Evolutionary conservation across 2,329 filamentous ascomycete species (phyloP).

Genomic region (Ophidiomyces ophidiicola): DNA sequence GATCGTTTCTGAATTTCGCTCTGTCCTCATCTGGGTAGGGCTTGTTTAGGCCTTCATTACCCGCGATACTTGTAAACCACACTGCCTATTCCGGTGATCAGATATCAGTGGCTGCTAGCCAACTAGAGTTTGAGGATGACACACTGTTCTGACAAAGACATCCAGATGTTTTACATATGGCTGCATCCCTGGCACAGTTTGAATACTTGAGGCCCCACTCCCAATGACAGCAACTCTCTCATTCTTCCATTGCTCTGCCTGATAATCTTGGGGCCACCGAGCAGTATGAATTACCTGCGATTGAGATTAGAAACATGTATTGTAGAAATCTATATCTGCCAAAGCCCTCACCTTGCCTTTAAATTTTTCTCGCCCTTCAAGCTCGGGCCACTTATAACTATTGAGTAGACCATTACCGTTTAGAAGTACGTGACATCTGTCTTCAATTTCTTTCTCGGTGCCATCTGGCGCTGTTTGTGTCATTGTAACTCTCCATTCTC

Average conservation of each 20-base stretch:
- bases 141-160: slow-evolving; percentile 26
- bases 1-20: slow-evolving; percentile 13
- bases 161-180: slow-evolving; percentile 31
- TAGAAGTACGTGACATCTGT: slow-evolving; percentile 27
- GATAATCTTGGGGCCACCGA: slow-evolving; percentile 32
- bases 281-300: slow-evolving; percentile 34
- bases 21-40: slow-evolving; percentile 19
- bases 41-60: slow-evolving; percentile 36
- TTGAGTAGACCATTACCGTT: slow-evolving; percentile 32
- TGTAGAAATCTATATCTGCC: not conserved
- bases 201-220: slow-evolving; percentile 31
- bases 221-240: slow-evolving; percentile 28
- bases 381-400: slow-evolving; percentile 36
- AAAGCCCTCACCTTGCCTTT: slow-evolving; percentile 26
- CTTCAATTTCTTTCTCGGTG: slow-evolving; percentile 23
- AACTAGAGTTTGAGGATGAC: not conserved
- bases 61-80: slow-evolving; percentile 33
- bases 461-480: slow-evolving; percentile 28
- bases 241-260: slow-evolving; percentile 29
- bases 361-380: slow-evolving; percentile 38
- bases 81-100: slow-evolving; percentile 15
- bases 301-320: not conserved
- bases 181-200: slow-evolving; percentile 30
- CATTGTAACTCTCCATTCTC: slow-evolving; percentile 41
- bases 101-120: not conserved